Base-by-base conservation (phyloP, 2,329 filamentous ascomycete genomes). In the Cladosporium phlei region DNA sequence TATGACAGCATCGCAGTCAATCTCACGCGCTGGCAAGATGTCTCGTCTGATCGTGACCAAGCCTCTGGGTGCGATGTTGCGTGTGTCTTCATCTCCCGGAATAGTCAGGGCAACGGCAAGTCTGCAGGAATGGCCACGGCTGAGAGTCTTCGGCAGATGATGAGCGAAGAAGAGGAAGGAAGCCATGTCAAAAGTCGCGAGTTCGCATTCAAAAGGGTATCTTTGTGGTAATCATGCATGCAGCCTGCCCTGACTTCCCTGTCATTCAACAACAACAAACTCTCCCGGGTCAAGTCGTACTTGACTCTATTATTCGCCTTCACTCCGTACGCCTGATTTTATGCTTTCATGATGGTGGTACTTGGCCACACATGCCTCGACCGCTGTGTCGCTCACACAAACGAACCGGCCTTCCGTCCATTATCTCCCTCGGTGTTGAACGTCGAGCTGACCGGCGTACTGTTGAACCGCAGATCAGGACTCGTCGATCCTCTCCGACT, bases 191-290 rank as follows among this genome's bases (percentile, higher is more conserved):
- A 43, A 22, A 25, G 19, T 27, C 39, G 30, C 29, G 30, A 37
- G 25, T 35, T 37, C 30, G 32, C 17, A 35, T 45, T 35, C 32
- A 45, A 45, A 44, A 45, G 42, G 42, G 42, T 45, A 45, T 45
- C 42, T 45, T n/a, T n/a, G n/a, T n/a, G n/a, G n/a, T n/a, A n/a
- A n/a, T n/a, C n/a, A n/a, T n/a, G n/a, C n/a, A n/a, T n/a, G n/a
- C n/a, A n/a, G n/a, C n/a, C n/a, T n/a, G n/a, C n/a, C n/a, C n/a
- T n/a, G n/a, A n/a, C n/a, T n/a, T n/a, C n/a, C n/a, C n/a, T n/a
- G n/a, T n/a, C n/a, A n/a, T n/a, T n/a, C n/a, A n/a, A n/a, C n/a
- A n/a, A n/a, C n/a, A n/a, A n/a, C n/a, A n/a, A n/a, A n/a, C n/a
- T n/a, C n/a, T n/a, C n/a, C n/a, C n/a, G n/a, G n/a, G n/a, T n/a